Base-by-base conservation (phyloP, 2,329 filamentous ascomycete genomes). In the Talaromyces sp. region DNA sequence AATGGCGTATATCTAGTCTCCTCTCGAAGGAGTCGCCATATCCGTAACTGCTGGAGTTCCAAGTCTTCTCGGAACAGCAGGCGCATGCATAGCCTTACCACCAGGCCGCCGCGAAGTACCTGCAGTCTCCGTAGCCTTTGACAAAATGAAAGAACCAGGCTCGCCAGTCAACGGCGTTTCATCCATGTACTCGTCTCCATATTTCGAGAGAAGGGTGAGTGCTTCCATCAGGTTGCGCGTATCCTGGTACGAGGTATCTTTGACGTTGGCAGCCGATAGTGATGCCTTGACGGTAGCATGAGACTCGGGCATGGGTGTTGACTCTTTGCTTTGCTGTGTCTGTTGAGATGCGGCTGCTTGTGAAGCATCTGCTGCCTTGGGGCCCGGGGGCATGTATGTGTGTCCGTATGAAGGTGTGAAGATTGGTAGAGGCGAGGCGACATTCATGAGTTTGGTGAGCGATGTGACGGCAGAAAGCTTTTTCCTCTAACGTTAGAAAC, bases 101-200 rank as follows among this genome's bases (percentile, higher is more conserved):
- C 27, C 64, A 54, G 68, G 60, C n/a, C 68, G 68, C 36, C 75
- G 75, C 27, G 68, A 62, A 36, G 68, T 58, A 38, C 66, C 63
- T 10, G 69, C 71, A 17, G 68, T 62, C 47, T 80, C 79, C 7
- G 72, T 76, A 5, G 71, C 69, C 61, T 78, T 80, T 6, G 81
- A 81, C 68, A 88, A 81, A 63, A 86, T 84, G 69, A 89, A 88
- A 4, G 82, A 83, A 34, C 87, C 87, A 0, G 88, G 87, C 72
- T 89, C 87, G 58, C 87, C 87, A 7, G 84, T 78, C 15, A 89
- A 76, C 0, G 87, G 86, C 67, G 84, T 87, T 70, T 89, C 86
- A 72, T 89, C 87, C 79, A 86, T 86, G 75, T 82, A 89, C 68
- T 89, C 87, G 68, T 86, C 82, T 15, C 82, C 84, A 71, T 85